Evolutionary conservation across 108 stramenopile genomes (phyloP).

Genomic region (Bacterosira constricta): DNA sequence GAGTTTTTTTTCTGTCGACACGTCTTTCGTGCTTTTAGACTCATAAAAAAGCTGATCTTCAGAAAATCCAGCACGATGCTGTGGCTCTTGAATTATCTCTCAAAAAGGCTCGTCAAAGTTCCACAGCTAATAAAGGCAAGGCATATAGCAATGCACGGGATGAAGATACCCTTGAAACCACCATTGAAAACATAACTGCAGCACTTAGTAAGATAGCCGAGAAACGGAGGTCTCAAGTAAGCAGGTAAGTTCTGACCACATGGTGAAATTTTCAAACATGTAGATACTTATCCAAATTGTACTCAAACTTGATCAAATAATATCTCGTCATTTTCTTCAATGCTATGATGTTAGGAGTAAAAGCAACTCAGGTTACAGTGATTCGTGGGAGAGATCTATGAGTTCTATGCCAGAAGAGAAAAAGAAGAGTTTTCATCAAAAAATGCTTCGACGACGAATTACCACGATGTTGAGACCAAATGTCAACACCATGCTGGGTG

Average conservation of each 20-base stretch:
- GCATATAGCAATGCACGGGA: no score
- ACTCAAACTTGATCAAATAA: no score
- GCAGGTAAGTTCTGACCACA: slow-evolving; percentile 17
- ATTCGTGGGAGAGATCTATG: not conserved
- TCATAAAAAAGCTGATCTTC: slow-evolving; percentile 15
- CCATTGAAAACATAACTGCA: slow-evolving; percentile 8
- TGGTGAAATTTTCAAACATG: no score
- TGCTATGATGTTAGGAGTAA: slow-evolving; percentile 8
- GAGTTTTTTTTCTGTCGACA: no score
- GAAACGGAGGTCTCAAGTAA: slow-evolving; percentile 19
- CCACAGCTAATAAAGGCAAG: not conserved
- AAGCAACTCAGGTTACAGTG: slow-evolving; percentile 8
- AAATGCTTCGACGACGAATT: slow-evolving; percentile 33
- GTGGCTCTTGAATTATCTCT: not conserved
- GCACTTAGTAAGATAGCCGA: slow-evolving; percentile 14
- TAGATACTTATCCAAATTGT: no score
- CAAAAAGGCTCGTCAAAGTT: slow-evolving; percentile 8
- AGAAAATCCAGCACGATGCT: slow-evolving; percentile 1
- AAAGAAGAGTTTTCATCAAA: slow-evolving; percentile 32
- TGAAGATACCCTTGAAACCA: slow-evolving; percentile 1
- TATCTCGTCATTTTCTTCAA: not conserved
- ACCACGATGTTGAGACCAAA: slow-evolving; percentile 29
- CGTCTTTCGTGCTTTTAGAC: not conserved
- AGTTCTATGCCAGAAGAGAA: slow-evolving; percentile 7
- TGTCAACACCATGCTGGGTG: slow-evolving; percentile 10